A percentile compares a stretch with the other conserved stretches of the same genome.
phyloP scores from a whole-genome alignment of 1,284 basidiomycete genomes.

The Rhodotorula sp. region DNA sequence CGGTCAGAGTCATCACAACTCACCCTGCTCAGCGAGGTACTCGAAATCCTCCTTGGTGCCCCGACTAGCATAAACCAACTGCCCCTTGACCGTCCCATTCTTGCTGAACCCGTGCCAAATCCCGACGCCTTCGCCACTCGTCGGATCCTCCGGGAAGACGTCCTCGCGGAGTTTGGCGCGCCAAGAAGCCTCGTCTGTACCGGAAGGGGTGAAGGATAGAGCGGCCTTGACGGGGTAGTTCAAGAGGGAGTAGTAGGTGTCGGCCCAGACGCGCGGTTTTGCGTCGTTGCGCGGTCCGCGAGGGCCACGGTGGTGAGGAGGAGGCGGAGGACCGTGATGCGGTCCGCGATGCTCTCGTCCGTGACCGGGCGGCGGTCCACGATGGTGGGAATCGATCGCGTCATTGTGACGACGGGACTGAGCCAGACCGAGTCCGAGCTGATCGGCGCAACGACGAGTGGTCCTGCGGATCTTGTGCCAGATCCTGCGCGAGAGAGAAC shows the following conservation, averaged over 20 bases:
- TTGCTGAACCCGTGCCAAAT: slow-evolving; percentile 52
- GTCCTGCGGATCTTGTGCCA: background rate
- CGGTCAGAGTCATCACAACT: slow-evolving; percentile 7
- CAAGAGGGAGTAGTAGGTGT: slow-evolving; percentile 67
- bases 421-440: background rate
- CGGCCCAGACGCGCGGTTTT: slow-evolving; percentile 69
- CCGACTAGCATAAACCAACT: slow-evolving; percentile 77
- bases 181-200: slow-evolving; percentile 57
- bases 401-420: too few species aligned
- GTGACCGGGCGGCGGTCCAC: background rate
- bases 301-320: background rate
- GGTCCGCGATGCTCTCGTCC: background rate
- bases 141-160: slow-evolving; percentile 52
- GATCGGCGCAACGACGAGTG: background rate
- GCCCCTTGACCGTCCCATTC: slow-evolving; percentile 54
- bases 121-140: slow-evolving; percentile 47
- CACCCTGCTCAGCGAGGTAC: slow-evolving; percentile 56
- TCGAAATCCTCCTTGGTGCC: slow-evolving; percentile 76
- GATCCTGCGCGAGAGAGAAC: background rate
- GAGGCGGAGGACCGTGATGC: background rate
- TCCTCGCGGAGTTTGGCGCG: slow-evolving; percentile 55
- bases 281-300: background rate
- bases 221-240: slow-evolving; percentile 38
- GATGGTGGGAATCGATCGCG: background rate
- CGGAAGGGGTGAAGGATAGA: slow-evolving; percentile 39